Evolutionary conservation across 805 yeast species (phyloP), one percentile per base, ranked within the genome.

Genomic region (Starmerella vitae): DNA sequence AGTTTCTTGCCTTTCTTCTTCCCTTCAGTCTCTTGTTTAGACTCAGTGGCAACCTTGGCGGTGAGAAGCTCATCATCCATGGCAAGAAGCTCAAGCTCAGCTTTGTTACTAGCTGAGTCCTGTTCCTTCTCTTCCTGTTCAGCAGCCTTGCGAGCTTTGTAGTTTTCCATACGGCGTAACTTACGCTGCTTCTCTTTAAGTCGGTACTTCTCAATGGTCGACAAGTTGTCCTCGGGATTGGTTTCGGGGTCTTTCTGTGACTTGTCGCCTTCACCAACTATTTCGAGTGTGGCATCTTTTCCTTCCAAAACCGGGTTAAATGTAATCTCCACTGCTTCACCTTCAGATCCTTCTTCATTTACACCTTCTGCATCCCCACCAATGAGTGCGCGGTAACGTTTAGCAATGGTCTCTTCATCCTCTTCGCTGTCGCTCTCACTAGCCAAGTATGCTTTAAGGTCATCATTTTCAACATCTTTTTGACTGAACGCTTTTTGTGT

Each of bases 101-200:
- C 91, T 44, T 64, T 71, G 42, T 71, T 56, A 56, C 71, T 58
- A 33, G 55, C 60, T 37, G 63, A 63, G 41, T 55, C 55, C 29
- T 59, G 58, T 38, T 58, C 55, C 34, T 59, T 57, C 40, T 42
- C 44, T 12, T 67, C 71, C 32, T 67, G 68, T 34, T 73, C 70
- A 29, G 60, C 58, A 36, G 65, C 65, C 59, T 74, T 71, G 43
- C 72, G 47, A 44, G 72, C 76, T 60, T 81, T 81, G 53, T 76
- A 59, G 55, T 74, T 75, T 34, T 81, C 88, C 67, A 79, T 71
- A 65, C 97, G 76, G 48, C 74, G 72, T 64, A 78, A 76, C 53
- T 88, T 77, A 60, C 97, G 79, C 58, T 91, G 97, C 64, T 83
- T 84, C 54, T 88, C 95, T 59, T 84, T 91, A 47, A 91, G 72